Conservation (phyloP, 768 basidiomycete genomes). For the Hemileccinum impolitum region DNA sequence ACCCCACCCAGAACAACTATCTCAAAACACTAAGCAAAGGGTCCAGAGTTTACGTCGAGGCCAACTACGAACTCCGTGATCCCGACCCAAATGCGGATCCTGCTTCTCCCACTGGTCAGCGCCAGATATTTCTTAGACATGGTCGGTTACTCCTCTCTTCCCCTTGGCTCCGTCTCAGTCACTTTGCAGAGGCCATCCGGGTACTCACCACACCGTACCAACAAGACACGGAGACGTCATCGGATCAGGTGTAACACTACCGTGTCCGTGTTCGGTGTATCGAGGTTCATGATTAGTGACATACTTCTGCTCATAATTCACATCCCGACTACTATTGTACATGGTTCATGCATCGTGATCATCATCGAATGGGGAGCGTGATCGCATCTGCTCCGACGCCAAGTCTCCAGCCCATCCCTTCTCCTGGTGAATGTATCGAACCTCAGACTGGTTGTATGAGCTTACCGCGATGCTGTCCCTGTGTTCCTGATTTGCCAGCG, state of each 20-base stretch:
- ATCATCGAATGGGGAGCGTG: slow-evolving; percentile 40
- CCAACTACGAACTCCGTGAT: slow-evolving; percentile 72
- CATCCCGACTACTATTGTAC: slow-evolving; percentile 17
- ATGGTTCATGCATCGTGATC: slow-evolving; percentile 33
- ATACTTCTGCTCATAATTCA: neutral
- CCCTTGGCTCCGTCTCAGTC: slow-evolving; percentile 4
- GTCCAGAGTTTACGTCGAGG: slow-evolving; percentile 76
- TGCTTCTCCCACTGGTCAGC: slow-evolving; percentile 64
- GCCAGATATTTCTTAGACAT: slow-evolving; percentile 80
- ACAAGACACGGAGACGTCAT: slow-evolving; percentile 18
- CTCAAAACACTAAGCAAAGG: slow-evolving; percentile 68
- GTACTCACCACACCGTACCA: slow-evolving; percentile 39
- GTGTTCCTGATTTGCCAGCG: slow-evolving; percentile 26
- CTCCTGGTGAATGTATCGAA: slow-evolving; percentile 26
- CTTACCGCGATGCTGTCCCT: slow-evolving; percentile 31
- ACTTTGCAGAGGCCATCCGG: slow-evolving; percentile 48
- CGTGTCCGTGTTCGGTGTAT: too few relatives aligned
- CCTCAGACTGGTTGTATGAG: slow-evolving; percentile 23
- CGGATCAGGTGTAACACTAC: slow-evolving; percentile 18
- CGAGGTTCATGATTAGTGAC: slow-evolving; percentile 2
- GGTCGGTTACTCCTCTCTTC: slow-evolving; percentile 41
- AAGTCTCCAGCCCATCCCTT: slow-evolving; percentile 36
- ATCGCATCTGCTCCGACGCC: slow-evolving; percentile 34
- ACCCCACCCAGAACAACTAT: slow-evolving; percentile 55
- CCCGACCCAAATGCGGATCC: slow-evolving; percentile 65